Percentiles rank a stretch among this genome's conserved stretches.
These are phyloP conservation scores for Xylaria bambusicola DNA, from an alignment of 495 filamentous ascomycete genomes.

Conservation along the genomic window DNA sequence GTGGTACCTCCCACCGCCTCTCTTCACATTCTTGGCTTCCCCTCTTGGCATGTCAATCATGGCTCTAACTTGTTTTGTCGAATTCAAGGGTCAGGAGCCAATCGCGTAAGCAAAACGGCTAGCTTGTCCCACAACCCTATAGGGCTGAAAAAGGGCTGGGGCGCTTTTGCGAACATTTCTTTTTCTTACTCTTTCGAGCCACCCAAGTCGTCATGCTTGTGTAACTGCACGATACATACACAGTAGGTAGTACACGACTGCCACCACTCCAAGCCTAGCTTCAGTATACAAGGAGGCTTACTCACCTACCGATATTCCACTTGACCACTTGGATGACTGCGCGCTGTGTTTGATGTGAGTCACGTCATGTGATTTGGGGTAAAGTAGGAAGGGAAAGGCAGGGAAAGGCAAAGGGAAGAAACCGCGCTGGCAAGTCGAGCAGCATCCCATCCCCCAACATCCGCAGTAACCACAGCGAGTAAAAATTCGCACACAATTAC, in stretches of 20 bases:
- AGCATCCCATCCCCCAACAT: too few species aligned
- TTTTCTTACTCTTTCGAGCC: slow-evolving; percentile 11
- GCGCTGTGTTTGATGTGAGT: slow-evolving; percentile 5
- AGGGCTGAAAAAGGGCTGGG: slow-evolving; percentile 20
- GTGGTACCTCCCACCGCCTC: too few species aligned
- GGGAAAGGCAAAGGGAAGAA: too few species aligned
- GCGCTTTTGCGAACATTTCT: slow-evolving; percentile 13
- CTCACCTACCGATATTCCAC: too few species aligned
- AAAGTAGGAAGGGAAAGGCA: neutral
- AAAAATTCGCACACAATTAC: slow-evolving; percentile 6
- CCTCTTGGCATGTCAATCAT: neutral
- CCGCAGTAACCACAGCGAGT: too few species aligned
- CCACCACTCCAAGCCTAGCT: too few species aligned
- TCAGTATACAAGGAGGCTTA: too few species aligned
- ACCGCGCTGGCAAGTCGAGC: too few species aligned
- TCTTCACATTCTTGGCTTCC: neutral
- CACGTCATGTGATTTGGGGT: slow-evolving; percentile 6
- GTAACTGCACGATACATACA: slow-evolving; percentile 3
- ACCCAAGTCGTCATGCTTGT: slow-evolving; percentile 15
- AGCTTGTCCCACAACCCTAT: slow-evolving; percentile 22
- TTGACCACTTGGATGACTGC: too few species aligned
- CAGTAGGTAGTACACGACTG: too few species aligned
- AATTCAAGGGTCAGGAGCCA: slow-evolving; percentile 6
- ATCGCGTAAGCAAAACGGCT: neutral
- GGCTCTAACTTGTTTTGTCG: slow-evolving; percentile 12